These are phyloP conservation scores for Dactylonectria macrodidyma DNA, from an alignment of 2,329 filamentous ascomycete species.

Conservation along the genomic window DNA sequence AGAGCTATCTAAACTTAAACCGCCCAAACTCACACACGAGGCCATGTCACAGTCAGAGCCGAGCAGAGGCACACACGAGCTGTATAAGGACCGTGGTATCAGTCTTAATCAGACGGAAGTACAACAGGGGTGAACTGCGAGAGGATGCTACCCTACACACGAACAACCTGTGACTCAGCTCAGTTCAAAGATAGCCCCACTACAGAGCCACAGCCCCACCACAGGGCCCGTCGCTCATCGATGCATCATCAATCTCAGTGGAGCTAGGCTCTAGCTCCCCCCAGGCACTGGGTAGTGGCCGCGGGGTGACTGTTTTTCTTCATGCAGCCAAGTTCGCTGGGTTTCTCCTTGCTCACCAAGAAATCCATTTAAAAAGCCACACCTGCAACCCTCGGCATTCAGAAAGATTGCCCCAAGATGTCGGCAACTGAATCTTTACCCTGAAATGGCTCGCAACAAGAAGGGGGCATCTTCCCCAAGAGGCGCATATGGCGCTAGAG, in stretches of 20 bases:
- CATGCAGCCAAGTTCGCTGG: neutral
- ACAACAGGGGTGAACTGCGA: no score
- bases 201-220: constrained; percentile 5
- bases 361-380: neutral
- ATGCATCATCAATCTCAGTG: constrained; percentile 17
- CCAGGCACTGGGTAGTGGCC: constrained; percentile 1
- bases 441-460: constrained; percentile 46
- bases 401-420: constrained; percentile 29
- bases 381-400: neutral
- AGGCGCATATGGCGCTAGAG: constrained; percentile 38
- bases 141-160: neutral
- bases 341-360: neutral
- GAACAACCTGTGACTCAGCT: neutral
- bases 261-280: neutral
- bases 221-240: constrained; percentile 14
- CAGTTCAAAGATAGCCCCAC: no score
- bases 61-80: no score
- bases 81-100: no score
- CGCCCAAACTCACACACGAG: no score
- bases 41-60: no score
- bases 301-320: constrained; percentile 33
- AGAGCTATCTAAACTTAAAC: no score
- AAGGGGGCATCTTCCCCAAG: constrained; percentile 39
- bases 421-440: constrained; percentile 11
- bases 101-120: no score